phyloP scores from a whole-genome alignment of 2,329 filamentous ascomycete species.

The Cytospora paraplurivora region DNA sequence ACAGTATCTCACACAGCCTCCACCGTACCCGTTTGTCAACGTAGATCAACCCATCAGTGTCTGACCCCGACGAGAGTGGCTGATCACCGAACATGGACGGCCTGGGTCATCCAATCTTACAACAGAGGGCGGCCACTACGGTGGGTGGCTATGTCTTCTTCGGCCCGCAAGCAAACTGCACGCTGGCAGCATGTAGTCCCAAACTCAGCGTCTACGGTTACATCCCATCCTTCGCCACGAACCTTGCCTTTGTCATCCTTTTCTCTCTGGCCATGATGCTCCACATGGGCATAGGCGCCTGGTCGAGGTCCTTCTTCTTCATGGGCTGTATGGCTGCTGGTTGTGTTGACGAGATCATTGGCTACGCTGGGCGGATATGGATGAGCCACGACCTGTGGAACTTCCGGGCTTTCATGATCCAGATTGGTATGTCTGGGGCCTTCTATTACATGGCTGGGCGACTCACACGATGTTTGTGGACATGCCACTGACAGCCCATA shows the following conservation, averaged over 20 bases:
- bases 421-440: constrained; percentile 52
- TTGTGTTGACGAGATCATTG: constrained; percentile 59
- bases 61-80: neutral
- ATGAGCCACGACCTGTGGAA: constrained; percentile 60
- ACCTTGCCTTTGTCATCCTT: constrained; percentile 45
- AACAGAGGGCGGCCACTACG: neutral
- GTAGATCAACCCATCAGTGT: neutral
- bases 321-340: constrained; percentile 57
- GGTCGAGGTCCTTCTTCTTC: constrained; percentile 53
- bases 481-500: neutral
- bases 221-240: constrained; percentile 47
- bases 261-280: constrained; percentile 50
- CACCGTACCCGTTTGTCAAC: no score
- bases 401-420: constrained; percentile 64
- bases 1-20: neutral
- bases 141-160: constrained; percentile 35
- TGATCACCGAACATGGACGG: constrained; percentile 15
- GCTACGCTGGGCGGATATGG: constrained; percentile 63
- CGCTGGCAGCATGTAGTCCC: constrained; percentile 49
- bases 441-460: neutral
- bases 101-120: neutral
- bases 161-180: constrained; percentile 53
- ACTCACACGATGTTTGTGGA: neutral
- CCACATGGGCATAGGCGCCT: constrained; percentile 49
- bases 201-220: constrained; percentile 51